Evolutionary conservation across 495 filamentous ascomycete genomes (phyloP), one percentile per base, ranked within the genome.

Genomic region (Xylaria scruposa): DNA sequence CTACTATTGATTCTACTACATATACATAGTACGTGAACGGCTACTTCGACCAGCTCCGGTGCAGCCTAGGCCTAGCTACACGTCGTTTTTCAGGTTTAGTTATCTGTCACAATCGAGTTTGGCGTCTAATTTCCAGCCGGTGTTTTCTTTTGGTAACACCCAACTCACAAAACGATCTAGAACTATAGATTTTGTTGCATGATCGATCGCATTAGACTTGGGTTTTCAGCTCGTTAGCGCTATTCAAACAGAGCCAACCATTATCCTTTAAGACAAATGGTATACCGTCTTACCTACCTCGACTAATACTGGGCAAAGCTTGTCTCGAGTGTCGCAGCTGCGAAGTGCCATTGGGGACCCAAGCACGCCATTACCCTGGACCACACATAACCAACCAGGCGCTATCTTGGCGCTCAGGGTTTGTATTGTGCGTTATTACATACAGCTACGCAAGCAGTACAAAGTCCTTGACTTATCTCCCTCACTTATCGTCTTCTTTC

Each of bases 331-430:
- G 54, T 61, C 60, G 15, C 26, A 49, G 53, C 66, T 67, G 47
- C 19, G 31, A 40, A 47, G 38, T 59, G 40, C 24, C 51, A 66
- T 58, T 51, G 8, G 59, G 38, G 62, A 38, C 60, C 62, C 46
- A 62, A 71, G 51, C 59, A 67, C 70, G 62, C 29, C 61, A 59
- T 13, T 51, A 0, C 59, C 36, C 69, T 10, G n/a, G 60, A 40
- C 12, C 33, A 42, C 21, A 5, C 49, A 29, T 51, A 42, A 15
- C 58, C 68, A 70, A 70, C 68, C 58, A 70, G 44, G 40, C 56
- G 44, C 68, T 29, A 29, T 63, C 62, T 70, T 54, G 68, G 47
- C 62, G 51, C 40, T 65, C 49, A 60, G 62, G 62, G 70, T 17
- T 64, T 17, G 59, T 46, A 10, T 24, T 53, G 68, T 44, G 68